Percentiles rank a stretch among this genome's conserved stretches.
Evolutionary conservation across 2,329 filamentous ascomycete genomes (phyloP).

Genomic region (Metarhizium album): DNA sequence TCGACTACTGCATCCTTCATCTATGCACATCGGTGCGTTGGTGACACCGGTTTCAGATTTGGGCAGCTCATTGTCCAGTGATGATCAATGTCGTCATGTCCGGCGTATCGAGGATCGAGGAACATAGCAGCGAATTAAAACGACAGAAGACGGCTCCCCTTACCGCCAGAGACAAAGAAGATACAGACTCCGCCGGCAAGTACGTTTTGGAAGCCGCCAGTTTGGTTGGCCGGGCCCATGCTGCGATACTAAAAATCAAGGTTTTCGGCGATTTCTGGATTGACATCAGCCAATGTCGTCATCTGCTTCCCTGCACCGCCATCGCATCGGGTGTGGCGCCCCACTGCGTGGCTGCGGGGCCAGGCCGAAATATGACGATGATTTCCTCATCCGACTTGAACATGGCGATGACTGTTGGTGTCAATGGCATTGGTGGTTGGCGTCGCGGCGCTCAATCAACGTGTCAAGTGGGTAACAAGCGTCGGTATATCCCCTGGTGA

Average conservation of each 20-base stretch:
- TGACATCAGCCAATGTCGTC: constrained; percentile 3
- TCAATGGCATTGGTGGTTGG: neutral
- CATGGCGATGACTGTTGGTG: neutral
- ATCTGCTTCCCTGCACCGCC: neutral
- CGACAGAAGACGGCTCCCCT: neutral
- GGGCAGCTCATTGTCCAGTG: neutral
- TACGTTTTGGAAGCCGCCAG: neutral
- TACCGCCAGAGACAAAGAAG: neutral
- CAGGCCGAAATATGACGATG: neutral
- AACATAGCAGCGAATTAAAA: neutral
- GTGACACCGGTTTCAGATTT: neutral
- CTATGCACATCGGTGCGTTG: neutral
- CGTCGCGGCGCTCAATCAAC: neutral
- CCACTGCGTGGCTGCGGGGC: constrained; percentile 2
- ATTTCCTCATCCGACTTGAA: neutral
- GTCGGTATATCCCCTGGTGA: neutral
- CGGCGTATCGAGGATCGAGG: neutral
- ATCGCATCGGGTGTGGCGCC: neutral
- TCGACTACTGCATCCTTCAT: neutral
- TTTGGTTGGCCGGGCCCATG: neutral
- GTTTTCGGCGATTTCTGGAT: neutral
- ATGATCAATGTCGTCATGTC: constrained; percentile 1
- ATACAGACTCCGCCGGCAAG: neutral
- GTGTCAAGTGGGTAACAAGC: neutral
- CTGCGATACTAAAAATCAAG: too few species aligned